These are phyloP conservation scores for Dacryopinax primogenitus DNA, from an alignment of 768 basidiomycete species.

Conservation along the genomic window DNA sequence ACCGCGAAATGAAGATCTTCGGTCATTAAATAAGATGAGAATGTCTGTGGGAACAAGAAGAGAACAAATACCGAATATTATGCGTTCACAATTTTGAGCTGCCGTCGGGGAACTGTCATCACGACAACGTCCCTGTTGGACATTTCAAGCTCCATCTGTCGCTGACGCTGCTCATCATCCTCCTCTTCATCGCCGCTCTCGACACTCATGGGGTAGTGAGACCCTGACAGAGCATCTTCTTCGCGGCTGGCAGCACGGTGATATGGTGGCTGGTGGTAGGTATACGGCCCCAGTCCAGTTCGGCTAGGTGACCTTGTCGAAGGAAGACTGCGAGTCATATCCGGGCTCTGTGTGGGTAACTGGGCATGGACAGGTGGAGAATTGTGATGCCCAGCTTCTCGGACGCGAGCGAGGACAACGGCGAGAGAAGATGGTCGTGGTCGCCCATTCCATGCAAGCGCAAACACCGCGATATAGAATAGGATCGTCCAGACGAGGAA, in stretches of 20 bases:
- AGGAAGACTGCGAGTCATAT: not conserved
- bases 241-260: slow-evolving; percentile 40
- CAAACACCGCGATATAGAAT: slow-evolving; percentile 44
- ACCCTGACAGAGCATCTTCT: slow-evolving; percentile 34
- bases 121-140: slow-evolving; percentile 72
- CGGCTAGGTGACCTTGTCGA: not conserved
- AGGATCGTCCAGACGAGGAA: slow-evolving; percentile 49
- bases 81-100: slow-evolving; percentile 62
- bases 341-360: not conserved
- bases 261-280: slow-evolving; percentile 45
- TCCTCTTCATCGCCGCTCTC: slow-evolving; percentile 38
- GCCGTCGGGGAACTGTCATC: slow-evolving; percentile 58
- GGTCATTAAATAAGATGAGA: not conserved
- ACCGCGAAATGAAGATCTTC: not conserved
- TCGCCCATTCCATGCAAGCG: slow-evolving; percentile 45
- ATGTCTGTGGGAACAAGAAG: not conserved
- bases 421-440: slow-evolving; percentile 49
- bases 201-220: slow-evolving; percentile 29
- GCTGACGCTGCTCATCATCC: slow-evolving; percentile 61
- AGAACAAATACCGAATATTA: slow-evolving; percentile 22
- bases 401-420: slow-evolving; percentile 28
- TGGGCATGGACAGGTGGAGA: not conserved
- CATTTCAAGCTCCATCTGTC: slow-evolving; percentile 71
- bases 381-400: slow-evolving; percentile 17
- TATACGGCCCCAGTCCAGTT: not conserved